These are phyloP conservation scores for Parietaria judaica DNA, from an alignment of 306 rosid species.

Conservation along the genomic window DNA sequence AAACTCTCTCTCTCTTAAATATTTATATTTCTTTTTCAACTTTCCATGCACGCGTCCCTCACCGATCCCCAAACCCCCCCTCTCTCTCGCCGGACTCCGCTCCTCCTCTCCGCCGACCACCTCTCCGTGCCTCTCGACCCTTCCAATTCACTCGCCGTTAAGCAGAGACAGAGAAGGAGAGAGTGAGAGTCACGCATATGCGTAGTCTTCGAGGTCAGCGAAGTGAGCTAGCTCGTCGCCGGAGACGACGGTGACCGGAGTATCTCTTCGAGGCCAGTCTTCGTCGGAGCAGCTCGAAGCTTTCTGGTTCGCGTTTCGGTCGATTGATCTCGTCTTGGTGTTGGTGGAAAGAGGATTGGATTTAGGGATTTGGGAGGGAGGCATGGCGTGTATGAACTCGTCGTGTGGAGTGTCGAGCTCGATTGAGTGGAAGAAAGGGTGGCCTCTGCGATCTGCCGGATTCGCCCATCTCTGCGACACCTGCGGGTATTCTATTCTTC, in stretches of 20 bases:
- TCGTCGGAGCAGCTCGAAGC: conserved; percentile 11
- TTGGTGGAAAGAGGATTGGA: neutral
- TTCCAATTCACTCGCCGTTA: conserved; percentile 15
- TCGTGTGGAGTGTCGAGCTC: conserved; percentile 56
- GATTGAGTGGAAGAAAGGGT: conserved; percentile 78
- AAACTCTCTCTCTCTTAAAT: neutral
- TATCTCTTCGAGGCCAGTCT: neutral
- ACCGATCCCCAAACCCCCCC: conserved; percentile 16
- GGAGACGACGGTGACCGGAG: conserved; percentile 7
- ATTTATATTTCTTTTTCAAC: conserved; percentile 23
- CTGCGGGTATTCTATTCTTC: conserved; percentile 65
- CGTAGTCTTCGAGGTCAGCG: neutral
- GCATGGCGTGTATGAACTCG: conserved; percentile 81
- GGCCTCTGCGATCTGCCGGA: conserved; percentile 94
- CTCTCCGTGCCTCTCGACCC: neutral
- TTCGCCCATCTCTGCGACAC: conserved; percentile 79
- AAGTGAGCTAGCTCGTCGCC: conserved; percentile 1
- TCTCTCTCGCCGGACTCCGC: conserved; percentile 21
- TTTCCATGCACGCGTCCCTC: conserved; percentile 88
- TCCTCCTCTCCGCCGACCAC: conserved; percentile 4
- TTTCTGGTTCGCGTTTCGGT: conserved; percentile 2
- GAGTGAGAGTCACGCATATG: neutral
- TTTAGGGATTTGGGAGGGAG: conserved; percentile 30
- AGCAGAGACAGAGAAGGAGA: neutral
- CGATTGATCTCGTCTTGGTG: neutral